These are phyloP conservation scores for Gymnopilus dilepis DNA, from an alignment of 768 basidiomycete genomes.

Conservation along the genomic window DNA sequence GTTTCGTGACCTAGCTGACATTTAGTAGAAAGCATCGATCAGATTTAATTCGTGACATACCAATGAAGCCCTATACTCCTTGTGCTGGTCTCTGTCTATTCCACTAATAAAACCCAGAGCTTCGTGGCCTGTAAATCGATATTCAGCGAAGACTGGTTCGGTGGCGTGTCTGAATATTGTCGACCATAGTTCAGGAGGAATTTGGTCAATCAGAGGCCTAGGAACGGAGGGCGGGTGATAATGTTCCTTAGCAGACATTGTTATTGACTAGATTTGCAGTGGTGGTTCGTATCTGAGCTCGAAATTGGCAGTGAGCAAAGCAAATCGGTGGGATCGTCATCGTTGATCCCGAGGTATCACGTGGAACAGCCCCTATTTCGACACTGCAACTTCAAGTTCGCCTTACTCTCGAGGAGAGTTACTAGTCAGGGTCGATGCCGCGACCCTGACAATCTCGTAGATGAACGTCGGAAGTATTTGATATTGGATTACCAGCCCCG, in stretches of 20 bases:
- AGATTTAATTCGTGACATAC: constrained; percentile 23
- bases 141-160: constrained; percentile 26
- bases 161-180: constrained; percentile 33
- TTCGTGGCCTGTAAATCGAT: constrained; percentile 13
- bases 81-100: constrained; percentile 18
- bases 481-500: not conserved
- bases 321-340: too few species aligned
- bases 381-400: too few species aligned
- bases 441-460: too few species aligned
- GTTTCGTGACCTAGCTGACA: constrained; percentile 21
- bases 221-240: not conserved
- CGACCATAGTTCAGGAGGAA: constrained; percentile 37
- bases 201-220: not conserved
- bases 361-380: too few species aligned
- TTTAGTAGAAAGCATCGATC: not conserved
- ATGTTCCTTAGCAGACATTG: not conserved
- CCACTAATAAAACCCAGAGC: constrained; percentile 18
- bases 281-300: not conserved
- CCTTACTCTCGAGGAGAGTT: not conserved
- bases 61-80: constrained; percentile 25
- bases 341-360: too few species aligned
- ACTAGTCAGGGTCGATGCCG: not conserved
- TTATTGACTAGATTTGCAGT: not conserved
- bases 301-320: too few species aligned
- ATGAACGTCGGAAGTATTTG: not conserved